Evolutionary conservation across 2,329 filamentous ascomycete genomes (phyloP).

Genomic region (Claviceps capensis): DNA sequence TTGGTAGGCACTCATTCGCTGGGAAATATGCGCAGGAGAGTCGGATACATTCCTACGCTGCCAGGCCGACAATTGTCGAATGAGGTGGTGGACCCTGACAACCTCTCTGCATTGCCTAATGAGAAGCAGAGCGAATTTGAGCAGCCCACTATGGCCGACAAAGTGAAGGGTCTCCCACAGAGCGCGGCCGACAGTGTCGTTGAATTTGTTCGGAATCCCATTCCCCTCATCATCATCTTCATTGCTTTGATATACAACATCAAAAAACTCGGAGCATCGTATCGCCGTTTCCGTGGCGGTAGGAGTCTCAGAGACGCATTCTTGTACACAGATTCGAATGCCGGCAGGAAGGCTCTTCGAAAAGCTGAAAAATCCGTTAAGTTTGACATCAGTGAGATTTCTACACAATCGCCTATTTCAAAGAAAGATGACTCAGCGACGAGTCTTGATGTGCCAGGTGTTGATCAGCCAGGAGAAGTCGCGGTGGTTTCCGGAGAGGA

Average conservation of each 20-base stretch:
- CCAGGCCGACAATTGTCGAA: constrained; percentile 18
- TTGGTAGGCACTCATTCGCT: constrained; percentile 58
- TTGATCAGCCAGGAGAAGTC: not conserved
- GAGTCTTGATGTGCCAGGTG: not conserved
- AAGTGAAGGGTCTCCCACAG: constrained; percentile 35
- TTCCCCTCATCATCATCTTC: constrained; percentile 33
- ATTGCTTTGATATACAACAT: constrained; percentile 28
- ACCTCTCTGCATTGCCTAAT: constrained; percentile 19
- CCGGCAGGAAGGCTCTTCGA: not conserved
- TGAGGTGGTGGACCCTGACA: constrained; percentile 17
- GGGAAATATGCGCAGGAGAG: constrained; percentile 23
- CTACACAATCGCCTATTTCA: not conserved
- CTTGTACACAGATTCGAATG: constrained; percentile 4
- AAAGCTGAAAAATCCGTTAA: not conserved
- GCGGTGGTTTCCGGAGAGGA: not conserved
- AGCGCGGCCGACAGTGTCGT: constrained; percentile 35
- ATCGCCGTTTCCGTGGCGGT: constrained; percentile 20
- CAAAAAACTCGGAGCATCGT: constrained; percentile 29
- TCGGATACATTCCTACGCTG: constrained; percentile 23
- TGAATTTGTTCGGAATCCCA: constrained; percentile 43
- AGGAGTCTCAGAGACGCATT: constrained; percentile 16
- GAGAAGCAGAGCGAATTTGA: constrained; percentile 16
- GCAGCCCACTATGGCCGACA: constrained; percentile 32
- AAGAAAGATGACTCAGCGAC: not conserved
- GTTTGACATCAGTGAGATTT: not conserved